Evolutionary conservation across 106 monocot genomes (phyloP), one percentile per base, ranked within the genome.

Genomic region (Alisma plantagoaquatica): DNA sequence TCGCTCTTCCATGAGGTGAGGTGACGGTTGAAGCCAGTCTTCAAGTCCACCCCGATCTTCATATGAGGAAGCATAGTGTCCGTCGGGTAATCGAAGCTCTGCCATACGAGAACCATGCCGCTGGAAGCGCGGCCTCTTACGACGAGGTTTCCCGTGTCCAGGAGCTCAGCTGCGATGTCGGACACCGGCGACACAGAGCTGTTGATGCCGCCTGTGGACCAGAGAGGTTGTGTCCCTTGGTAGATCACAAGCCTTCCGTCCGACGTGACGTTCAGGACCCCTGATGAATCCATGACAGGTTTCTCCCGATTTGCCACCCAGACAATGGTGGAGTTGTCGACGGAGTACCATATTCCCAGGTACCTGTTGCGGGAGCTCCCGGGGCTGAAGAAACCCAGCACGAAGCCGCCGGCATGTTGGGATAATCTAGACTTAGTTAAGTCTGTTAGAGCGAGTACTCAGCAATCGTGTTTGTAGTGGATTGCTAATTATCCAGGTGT

Each of bases 51-150:
- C 0, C 78, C 71, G 0, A 84, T 26, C 29, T 63, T 79, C 75
- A 84, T 84, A 10, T 58, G 57, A 0, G 79, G 79, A 0, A 79
- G 56, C 42, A 84, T 9, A 4, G 84, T 69, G 53, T 79, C 70
- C 10, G 83, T 71, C 6, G 78, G 83, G 60, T 65, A 12, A 38
- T 38, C 35, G 35, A 38, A 38, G 35, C 35, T 38, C 35, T 38
- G 35, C 35, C 35, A 38, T 12, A 38, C 35, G 35, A 38, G 11
- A 12, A 12, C 12, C 9, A 5, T 38, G 11, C 16, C 11, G 4
- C n/a, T 17, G n/a, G 11, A 16, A 14, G 9, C 9, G 35, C 6
- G 35, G 14, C 14, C 35, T 14, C 14, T 33, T 4, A 72, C 18
- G 4, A 61, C 53, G 14, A 70, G 31, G 21, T 70, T 70, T 2